Evolutionary conservation across 495 filamentous ascomycete genomes (phyloP), one percentile per base, ranked within the genome.

Genomic region (Aspergillus asperescens): DNA sequence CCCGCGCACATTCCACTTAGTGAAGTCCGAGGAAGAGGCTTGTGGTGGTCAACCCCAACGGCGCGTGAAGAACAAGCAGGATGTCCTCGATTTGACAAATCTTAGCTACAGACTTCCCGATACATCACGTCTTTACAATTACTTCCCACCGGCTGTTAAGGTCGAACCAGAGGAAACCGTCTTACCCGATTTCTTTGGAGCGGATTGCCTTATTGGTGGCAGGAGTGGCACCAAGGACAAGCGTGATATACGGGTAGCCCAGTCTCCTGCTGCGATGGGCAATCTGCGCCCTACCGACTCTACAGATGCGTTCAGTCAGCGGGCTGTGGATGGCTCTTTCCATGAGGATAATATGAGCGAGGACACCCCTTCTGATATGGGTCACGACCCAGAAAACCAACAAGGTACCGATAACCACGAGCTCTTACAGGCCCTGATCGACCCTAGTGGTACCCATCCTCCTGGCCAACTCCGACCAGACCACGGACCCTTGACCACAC

Each of bases 1-100:
- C 52, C 77, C 77, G 13, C 65, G 68, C 16, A 67, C 64, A 24
- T 78, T 77, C 48, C 72, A 70, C 47, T 43, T 61, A 2, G 62
- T 66, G 34, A 50, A 60, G 7, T 57, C 57, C 1, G 62, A 43
- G 16, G 46, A 62, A 49, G 69, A 79, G 6, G 75, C 75, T 5
- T 78, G 73, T 53, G 76, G 77, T 27, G 73, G 74, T n/a, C 39
- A 62, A 13, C 71, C 67, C 39, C 52, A 54, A 27, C 51, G 59
- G 15, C 43, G 52, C 5, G 23, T 52, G 15, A 60, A 60, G 5
- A 50, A 54, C 1, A 38, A 39, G 9, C 56, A 57, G 32, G 48
- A 55, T 1, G 51, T 73, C 8, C 51, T 72, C 25, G 67, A 74
- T 43, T 39, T 72, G 9, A 65, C 70, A 1, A 61, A 54, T 18